Conservation (phyloP, 257 asterid genomes). For the Leonotis leonurus region DNA sequence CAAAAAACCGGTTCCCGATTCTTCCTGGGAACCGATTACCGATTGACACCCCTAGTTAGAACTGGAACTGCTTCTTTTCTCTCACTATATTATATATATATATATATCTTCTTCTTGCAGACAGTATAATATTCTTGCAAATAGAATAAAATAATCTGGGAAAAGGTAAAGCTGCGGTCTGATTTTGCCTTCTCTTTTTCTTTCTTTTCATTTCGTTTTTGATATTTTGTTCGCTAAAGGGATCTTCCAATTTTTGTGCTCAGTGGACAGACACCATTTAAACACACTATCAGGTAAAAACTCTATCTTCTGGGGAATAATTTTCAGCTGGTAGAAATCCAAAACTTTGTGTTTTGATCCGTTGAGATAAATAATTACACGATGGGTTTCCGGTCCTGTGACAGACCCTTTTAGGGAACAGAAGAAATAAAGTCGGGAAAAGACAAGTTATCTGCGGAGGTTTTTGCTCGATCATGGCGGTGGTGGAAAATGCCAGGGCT, state of each 20-base stretch:
- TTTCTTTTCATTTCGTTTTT: conserved; percentile 1
- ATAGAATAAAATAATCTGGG: conserved; percentile 19
- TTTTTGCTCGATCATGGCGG: conserved; percentile 59
- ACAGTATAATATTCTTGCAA: conserved; percentile 28
- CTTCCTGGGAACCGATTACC: too few relatives aligned
- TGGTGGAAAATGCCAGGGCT: conserved; percentile 66
- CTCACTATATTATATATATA: conserved; percentile 13
- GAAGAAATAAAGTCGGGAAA: background rate
- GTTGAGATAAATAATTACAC: conserved; percentile 5
- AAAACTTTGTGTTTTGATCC: conserved; percentile 30
- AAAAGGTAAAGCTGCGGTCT: conserved; percentile 37
- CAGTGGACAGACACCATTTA: conserved; percentile 41
- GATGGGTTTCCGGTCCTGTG: background rate
- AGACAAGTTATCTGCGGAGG: conserved; percentile 6
- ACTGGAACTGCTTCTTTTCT: conserved; percentile 21
- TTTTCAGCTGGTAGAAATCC: background rate
- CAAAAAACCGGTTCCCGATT: too few relatives aligned
- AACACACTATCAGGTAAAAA: conserved; percentile 38
- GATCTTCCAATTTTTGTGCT: too few relatives aligned
- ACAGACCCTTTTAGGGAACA: background rate
- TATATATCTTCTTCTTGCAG: conserved; percentile 13
- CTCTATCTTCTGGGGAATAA: background rate
- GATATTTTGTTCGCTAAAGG: conserved; percentile 18
- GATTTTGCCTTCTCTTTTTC: conserved; percentile 15
- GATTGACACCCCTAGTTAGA: too few relatives aligned